phyloP scores from a whole-genome alignment of 139 green algal genomes.

The Protoeuglena noctilucae region DNA sequence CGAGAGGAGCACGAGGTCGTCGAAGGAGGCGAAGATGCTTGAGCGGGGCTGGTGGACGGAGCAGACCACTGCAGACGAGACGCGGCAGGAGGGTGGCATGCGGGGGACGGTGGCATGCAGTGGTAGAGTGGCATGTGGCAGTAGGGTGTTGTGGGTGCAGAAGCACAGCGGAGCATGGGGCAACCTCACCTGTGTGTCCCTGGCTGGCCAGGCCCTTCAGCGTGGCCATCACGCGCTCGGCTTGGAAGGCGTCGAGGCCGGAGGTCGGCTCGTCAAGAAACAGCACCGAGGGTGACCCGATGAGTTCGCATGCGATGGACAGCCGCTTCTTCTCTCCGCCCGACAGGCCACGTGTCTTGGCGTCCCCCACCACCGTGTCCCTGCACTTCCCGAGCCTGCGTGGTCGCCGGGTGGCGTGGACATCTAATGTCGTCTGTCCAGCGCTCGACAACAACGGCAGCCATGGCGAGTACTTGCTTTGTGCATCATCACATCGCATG shows the following conservation, averaged over 20 bases:
- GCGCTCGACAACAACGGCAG: not conserved
- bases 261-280: conserved; percentile 79
- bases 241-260: conserved; percentile 68
- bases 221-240: conserved; percentile 41
- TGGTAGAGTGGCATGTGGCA: too few relatives aligned
- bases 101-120: too few relatives aligned
- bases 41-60: conserved; percentile 67
- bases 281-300: conserved; percentile 43
- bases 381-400: conserved; percentile 43
- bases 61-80: conserved; percentile 44
- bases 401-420: too few relatives aligned
- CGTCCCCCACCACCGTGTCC: conserved; percentile 48
- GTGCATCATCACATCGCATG: too few relatives aligned
- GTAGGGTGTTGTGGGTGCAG: too few relatives aligned
- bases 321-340: conserved; percentile 76
- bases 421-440: not conserved
- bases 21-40: conserved; percentile 76
- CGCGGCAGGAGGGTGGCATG: too few relatives aligned
- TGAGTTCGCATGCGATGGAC: conserved; percentile 68
- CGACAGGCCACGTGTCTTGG: conserved; percentile 40
- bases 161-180: too few relatives aligned
- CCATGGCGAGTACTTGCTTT: too few relatives aligned
- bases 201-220: conserved; percentile 45
- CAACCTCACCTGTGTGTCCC: too few relatives aligned
- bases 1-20: conserved; percentile 74